phyloP scores from a whole-genome alignment of 176 grass and related monocot genomes.

The Musa itinerans region DNA sequence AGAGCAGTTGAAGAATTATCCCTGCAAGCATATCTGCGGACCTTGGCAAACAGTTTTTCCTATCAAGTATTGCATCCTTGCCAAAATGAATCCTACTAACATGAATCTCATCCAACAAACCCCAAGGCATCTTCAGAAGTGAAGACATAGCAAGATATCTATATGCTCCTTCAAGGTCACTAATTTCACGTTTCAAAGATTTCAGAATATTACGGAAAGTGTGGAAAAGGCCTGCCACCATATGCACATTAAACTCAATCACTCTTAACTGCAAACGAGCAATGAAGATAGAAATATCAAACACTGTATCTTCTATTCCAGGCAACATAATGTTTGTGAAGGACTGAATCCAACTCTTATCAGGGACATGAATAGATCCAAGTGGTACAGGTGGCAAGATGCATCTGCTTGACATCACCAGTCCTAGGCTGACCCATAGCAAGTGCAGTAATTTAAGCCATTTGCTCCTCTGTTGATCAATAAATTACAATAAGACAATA shows the following conservation, averaged over 20 bases:
- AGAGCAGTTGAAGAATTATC: constrained; percentile 65
- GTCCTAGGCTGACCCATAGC: constrained; percentile 40
- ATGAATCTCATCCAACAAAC: constrained; percentile 33
- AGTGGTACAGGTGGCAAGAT: constrained; percentile 24
- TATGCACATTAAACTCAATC: constrained; percentile 24
- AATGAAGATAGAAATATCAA: constrained; percentile 38
- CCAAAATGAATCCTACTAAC: constrained; percentile 11
- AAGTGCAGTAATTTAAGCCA: constrained; percentile 64
- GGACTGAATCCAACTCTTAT: constrained; percentile 13
- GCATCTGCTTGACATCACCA: constrained; percentile 24
- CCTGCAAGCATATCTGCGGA: constrained; percentile 34
- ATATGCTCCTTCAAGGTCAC: constrained; percentile 44
- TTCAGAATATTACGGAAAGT: constrained; percentile 56
- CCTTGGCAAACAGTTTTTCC: constrained; percentile 18
- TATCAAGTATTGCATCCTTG: constrained; percentile 14
- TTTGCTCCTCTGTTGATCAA: constrained; percentile 35
- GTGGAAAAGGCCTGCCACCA: constrained; percentile 46
- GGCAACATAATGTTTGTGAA: constrained; percentile 14
- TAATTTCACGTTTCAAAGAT: constrained; percentile 45
- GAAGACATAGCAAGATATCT: constrained; percentile 37
- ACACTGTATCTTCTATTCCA: constrained; percentile 16
- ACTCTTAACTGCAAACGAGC: constrained; percentile 30
- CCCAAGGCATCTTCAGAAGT: constrained; percentile 49
- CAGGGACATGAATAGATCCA: constrained; percentile 1
- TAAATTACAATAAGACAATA: constrained; percentile 13